These are phyloP conservation scores for Rhizophagus sp. DNA, from an alignment of 192 early-diverging fungal species.

Conservation along the genomic window DNA sequence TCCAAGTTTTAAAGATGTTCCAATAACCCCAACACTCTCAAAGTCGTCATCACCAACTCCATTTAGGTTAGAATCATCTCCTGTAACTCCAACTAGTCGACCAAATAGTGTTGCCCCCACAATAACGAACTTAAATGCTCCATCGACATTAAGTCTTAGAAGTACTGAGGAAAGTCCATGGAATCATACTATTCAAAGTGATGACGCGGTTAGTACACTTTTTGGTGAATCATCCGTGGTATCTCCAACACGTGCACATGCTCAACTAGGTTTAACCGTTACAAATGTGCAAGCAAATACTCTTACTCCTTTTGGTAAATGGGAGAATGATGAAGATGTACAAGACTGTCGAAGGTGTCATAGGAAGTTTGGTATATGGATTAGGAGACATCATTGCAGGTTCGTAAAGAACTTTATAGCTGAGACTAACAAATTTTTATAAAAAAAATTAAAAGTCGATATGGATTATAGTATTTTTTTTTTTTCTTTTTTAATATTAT, in stretches of 20 bases:
- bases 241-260: conserved; percentile 6
- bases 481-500: too few species aligned
- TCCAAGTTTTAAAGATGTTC: conserved; percentile 15
- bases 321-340: conserved; percentile 80
- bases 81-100: too few species aligned
- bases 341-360: conserved; percentile 68
- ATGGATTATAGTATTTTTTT: neutral
- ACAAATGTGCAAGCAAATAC: conserved; percentile 8
- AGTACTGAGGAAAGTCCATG: conserved; percentile 26
- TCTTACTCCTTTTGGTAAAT: conserved; percentile 40
- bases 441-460: neutral
- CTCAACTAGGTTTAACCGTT: neutral
- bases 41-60: neutral
- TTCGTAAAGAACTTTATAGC: neutral
- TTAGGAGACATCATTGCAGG: conserved; percentile 89
- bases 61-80: neutral
- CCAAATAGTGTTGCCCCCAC: neutral
- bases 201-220: neutral
- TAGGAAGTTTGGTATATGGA: conserved; percentile 70
- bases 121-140: neutral
- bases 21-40: conserved; percentile 19
- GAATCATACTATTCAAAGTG: neutral
- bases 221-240: neutral
- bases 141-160: conserved; percentile 25
- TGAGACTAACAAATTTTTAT: neutral